phyloP scores from a whole-genome alignment of 441 rosid species.

The Croton laevigatus region DNA sequence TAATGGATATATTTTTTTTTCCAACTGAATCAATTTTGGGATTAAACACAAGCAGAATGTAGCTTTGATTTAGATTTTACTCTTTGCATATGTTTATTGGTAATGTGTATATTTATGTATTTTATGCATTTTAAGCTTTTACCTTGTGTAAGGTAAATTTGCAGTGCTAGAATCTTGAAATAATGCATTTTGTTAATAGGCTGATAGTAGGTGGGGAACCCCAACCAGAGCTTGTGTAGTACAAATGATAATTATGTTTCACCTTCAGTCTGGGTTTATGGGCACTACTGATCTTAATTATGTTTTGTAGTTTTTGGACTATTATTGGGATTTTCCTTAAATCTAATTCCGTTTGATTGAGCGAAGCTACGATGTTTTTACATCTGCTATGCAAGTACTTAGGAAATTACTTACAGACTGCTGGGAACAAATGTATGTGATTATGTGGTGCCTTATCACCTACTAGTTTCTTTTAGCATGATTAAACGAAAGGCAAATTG shows the following conservation, averaged over 20 bases:
- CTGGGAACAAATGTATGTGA: not conserved
- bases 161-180: not conserved
- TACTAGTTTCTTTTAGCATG: constrained; percentile 4
- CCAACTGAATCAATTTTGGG: not conserved
- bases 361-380: not conserved
- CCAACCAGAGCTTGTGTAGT: not conserved
- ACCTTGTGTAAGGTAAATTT: not conserved
- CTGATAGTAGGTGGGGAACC: not conserved
- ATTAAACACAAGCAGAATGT: constrained; percentile 4
- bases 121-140: not conserved
- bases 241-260: not conserved
- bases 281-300: not conserved
- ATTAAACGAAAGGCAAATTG: not conserved
- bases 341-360: not conserved
- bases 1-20: not conserved
- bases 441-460: not conserved
- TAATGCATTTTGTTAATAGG: not conserved
- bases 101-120: not conserved
- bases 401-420: not conserved
- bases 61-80: not conserved
- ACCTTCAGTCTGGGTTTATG: not conserved
- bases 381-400: not conserved
- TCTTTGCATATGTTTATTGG: not conserved
- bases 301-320: not conserved
- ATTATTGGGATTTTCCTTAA: not conserved